Evolutionary conservation across 495 filamentous ascomycete genomes (phyloP).

Genomic region (Tetracladium setigerum): DNA sequence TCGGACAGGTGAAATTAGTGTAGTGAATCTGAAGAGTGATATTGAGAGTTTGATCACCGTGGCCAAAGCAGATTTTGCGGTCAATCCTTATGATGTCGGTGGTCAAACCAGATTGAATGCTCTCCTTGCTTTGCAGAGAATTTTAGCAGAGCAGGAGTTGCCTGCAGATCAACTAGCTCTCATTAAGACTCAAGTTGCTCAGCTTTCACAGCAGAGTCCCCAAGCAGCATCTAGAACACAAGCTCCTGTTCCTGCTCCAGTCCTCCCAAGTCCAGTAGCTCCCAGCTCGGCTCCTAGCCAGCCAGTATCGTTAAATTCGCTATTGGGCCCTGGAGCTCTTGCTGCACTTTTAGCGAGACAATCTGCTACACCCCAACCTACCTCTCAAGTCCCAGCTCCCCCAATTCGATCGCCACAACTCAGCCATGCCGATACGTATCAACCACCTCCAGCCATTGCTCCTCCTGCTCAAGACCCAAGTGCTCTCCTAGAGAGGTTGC

Average conservation of each 20-base stretch:
- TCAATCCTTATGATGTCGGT: conserved; percentile 62
- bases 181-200: conserved; percentile 71
- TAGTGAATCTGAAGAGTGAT: conserved; percentile 74
- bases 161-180: conserved; percentile 71
- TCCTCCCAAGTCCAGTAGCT: conserved; percentile 13
- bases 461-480: conserved; percentile 21
- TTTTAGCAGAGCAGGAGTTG: conserved; percentile 72
- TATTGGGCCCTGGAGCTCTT: conserved; percentile 46
- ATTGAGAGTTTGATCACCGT: conserved; percentile 65
- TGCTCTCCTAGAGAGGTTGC: conserved; percentile 40
- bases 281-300: conserved; percentile 24
- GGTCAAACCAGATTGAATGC: conserved; percentile 75
- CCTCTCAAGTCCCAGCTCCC: conserved; percentile 28
- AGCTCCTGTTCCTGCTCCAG: conserved; percentile 16
- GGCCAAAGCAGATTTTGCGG: conserved; percentile 63
- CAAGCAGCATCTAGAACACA: conserved; percentile 9
- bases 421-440: conserved; percentile 23
- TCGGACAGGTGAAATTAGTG: conserved; percentile 31
- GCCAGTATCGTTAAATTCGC: conserved; percentile 35
- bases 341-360: conserved; percentile 38
- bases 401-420: conserved; percentile 31
- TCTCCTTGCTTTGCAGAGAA: conserved; percentile 74
- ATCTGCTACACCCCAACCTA: conserved; percentile 36
- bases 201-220: conserved; percentile 40
- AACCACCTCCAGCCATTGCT: conserved; percentile 24